These are phyloP conservation scores for Populus hybrid DNA, from an alignment of 441 rosid genomes.

Conservation along the genomic window DNA sequence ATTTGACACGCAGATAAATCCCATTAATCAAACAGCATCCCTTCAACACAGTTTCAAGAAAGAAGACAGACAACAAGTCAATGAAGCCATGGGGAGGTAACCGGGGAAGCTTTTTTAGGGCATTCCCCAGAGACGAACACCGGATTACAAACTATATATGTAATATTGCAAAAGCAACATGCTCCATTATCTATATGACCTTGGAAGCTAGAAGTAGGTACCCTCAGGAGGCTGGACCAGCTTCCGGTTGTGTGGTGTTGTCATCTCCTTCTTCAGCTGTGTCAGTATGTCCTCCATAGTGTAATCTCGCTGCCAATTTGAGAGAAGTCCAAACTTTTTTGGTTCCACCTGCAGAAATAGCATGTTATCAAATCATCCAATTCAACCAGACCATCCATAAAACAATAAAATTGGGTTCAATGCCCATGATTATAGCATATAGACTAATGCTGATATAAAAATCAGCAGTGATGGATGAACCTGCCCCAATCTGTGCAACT, in stretches of 20 bases:
- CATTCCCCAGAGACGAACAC: slow-evolving; percentile 41
- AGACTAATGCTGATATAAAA: neutral
- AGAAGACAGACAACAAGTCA: slow-evolving; percentile 27
- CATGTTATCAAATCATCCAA: slow-evolving; percentile 14
- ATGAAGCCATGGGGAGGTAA: slow-evolving; percentile 28
- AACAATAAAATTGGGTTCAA: neutral
- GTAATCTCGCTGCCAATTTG: slow-evolving; percentile 95
- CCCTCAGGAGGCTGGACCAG: slow-evolving; percentile 99
- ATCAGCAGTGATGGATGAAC: neutral
- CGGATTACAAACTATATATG: slow-evolving; percentile 47
- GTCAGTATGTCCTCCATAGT: slow-evolving; percentile 95
- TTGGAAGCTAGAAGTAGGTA: slow-evolving; percentile 72
- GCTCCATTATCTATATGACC: slow-evolving; percentile 26
- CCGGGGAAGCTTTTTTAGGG: slow-evolving; percentile 36
- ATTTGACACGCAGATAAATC: slow-evolving; percentile 36
- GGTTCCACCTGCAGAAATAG: slow-evolving; percentile 68
- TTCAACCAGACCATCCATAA: neutral
- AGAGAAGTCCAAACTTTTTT: slow-evolving; percentile 79
- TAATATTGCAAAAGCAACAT: slow-evolving; percentile 34
- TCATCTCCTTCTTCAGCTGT: slow-evolving; percentile 97
- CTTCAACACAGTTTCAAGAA: slow-evolving; percentile 31
- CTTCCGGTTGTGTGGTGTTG: slow-evolving; percentile 90
- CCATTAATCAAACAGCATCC: slow-evolving; percentile 44
- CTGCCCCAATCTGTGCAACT: neutral
- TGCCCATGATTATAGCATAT: neutral